Base-by-base conservation (phyloP, 2,329 filamentous ascomycete genomes). In the Chrysosporium queenslandicum region DNA sequence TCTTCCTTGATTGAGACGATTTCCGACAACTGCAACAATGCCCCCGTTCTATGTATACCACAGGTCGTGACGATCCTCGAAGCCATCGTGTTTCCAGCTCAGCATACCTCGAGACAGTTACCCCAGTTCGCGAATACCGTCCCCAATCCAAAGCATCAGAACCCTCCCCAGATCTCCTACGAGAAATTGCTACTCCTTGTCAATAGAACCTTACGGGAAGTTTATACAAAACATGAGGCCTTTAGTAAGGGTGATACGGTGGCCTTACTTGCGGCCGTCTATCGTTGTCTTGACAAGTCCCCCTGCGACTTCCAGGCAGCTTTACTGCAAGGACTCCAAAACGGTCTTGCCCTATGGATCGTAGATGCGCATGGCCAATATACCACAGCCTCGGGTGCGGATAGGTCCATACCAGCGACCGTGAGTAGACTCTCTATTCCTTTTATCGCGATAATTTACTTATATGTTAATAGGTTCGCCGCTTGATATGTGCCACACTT, bases 1-100 rank as follows among this genome's bases (percentile, higher is more conserved):
- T 72, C 86, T 46, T 77, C 79, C 21, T 74, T 88, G 1, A 72
- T 90, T 36, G 87, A 94, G 55, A 85, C 84, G 1, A 61, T 92
- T 2, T 79, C 86, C 0, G 82, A 79, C 58, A 61, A 67, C 1
- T 60, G 72, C 34, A 49, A 53, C 29, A 65, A 63, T 45, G 54
- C 53, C 37, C 46, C 42, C 5, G 4, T 27, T 1, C 43, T 50
- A 11, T 45, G 30, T 14, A 32, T 48, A n/a, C 39, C 23, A 18
- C 36, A 20, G 4, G 36, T 52, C 5, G n/a, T 45, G 4, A 40
- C 43, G 12, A 29, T 56, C 11, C 34, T 53, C 32, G 36, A 49
- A 18, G 4, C 45, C 5, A 29, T 52, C 7, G 42, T 46, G n/a
- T 54, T 56, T 27, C 55, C 55, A 18, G 16, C 6, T 27, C 37